A percentile compares a stretch with the other conserved stretches of the same genome.
Conservation (phyloP, 2,329 filamentous ascomycete genomes). For the Bipolaris gigantea region DNA sequence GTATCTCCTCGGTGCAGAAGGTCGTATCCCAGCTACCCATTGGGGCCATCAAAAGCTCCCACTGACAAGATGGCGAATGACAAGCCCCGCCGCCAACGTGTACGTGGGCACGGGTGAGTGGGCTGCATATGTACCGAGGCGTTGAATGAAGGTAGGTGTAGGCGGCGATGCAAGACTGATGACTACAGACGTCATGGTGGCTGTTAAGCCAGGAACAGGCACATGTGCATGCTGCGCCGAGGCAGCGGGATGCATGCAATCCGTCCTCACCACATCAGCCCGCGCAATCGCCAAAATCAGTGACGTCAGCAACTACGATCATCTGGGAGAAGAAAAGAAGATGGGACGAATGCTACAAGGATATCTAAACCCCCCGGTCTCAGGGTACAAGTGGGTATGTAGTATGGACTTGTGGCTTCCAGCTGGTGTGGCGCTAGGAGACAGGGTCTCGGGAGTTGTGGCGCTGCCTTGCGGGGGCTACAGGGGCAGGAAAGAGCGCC, state of each 20-base stretch:
- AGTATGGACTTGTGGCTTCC: no score
- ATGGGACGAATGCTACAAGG: no score
- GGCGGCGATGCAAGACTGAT: neutral
- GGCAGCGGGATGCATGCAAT: no score
- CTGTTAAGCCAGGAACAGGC: conserved; percentile 7
- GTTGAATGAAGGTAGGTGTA: conserved; percentile 4
- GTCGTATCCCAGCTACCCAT: conserved; percentile 12
- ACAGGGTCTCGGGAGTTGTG: conserved; percentile 9
- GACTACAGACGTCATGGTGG: conserved; percentile 18
- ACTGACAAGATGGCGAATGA: neutral
- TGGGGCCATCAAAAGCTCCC: conserved; percentile 1
- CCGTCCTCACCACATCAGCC: no score
- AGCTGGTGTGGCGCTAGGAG: no score
- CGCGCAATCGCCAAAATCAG: no score
- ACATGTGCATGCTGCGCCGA: no score
- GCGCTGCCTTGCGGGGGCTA: conserved; percentile 18
- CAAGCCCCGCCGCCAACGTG: conserved; percentile 16
- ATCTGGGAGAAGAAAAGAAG: no score
- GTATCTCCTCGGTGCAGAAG: conserved; percentile 1
- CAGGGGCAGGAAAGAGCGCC: conserved; percentile 16
- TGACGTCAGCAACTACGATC: no score
- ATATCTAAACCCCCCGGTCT: no score
- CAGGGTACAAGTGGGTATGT: no score
- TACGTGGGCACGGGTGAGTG: neutral
- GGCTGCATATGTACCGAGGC: conserved; percentile 6